phyloP scores from a whole-genome alignment of 352 stramenopile species.

The Globisporangium cylindrosporum region DNA sequence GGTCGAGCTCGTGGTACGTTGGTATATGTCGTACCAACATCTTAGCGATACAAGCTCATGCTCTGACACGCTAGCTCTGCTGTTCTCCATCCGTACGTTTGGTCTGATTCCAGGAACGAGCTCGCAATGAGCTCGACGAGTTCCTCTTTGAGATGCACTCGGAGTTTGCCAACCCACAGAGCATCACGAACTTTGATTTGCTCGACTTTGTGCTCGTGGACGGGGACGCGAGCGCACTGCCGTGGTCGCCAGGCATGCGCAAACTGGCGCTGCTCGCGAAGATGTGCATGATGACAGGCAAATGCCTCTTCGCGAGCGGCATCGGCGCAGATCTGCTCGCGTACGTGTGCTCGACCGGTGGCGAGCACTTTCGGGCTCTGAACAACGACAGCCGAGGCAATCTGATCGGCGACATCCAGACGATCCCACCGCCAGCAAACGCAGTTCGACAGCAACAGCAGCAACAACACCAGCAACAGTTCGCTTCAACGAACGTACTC shows the following conservation, averaged over 20 bases:
- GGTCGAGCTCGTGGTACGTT: slow-evolving; percentile 58
- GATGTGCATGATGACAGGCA: slow-evolving; percentile 89
- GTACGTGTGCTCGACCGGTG: slow-evolving; percentile 71
- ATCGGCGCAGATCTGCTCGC: slow-evolving; percentile 57
- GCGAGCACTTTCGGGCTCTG: slow-evolving; percentile 52
- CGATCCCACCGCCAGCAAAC: slow-evolving; percentile 30
- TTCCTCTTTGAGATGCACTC: slow-evolving; percentile 80
- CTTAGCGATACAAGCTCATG: background rate
- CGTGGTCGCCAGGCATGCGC: slow-evolving; percentile 57
- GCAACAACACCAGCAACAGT: slow-evolving; percentile 6
- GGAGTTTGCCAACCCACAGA: slow-evolving; percentile 52
- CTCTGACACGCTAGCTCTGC: background rate
- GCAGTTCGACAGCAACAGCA: background rate
- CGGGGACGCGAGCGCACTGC: slow-evolving; percentile 56
- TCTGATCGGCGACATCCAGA: slow-evolving; percentile 36
- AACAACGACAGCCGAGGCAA: slow-evolving; percentile 62
- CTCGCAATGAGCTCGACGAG: slow-evolving; percentile 58
- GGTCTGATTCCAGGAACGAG: slow-evolving; percentile 41
- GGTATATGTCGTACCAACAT: background rate
- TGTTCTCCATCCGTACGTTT: background rate
- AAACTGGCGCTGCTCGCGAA: slow-evolving; percentile 67
- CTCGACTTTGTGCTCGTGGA: slow-evolving; percentile 82
- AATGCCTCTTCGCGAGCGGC: slow-evolving; percentile 69
- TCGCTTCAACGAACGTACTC: slow-evolving; percentile 33
- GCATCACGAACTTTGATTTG: slow-evolving; percentile 77